Percentiles rank a stretch among this genome's conserved stretches.
These are phyloP conservation scores for Picochlorum sp. DNA, from an alignment of 139 green algal genomes.

Conservation along the genomic window DNA sequence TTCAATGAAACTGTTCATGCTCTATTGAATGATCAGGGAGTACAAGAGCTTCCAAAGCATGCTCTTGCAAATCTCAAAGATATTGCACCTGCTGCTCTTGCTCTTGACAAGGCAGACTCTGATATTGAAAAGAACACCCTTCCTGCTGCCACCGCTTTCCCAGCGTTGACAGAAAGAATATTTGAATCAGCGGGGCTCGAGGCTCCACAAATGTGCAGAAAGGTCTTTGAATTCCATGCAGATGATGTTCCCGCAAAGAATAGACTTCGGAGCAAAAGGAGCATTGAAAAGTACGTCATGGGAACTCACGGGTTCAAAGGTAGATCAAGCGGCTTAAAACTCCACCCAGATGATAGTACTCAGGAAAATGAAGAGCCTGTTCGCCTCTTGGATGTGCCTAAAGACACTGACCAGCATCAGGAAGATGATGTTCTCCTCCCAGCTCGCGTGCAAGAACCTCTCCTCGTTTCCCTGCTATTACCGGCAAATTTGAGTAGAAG, in stretches of 20 bases:
- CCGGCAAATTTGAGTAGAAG: slow-evolving; percentile 23
- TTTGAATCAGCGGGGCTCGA: slow-evolving; percentile 21
- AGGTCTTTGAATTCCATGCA: slow-evolving; percentile 36
- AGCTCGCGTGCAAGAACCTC: background rate
- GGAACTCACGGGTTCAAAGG: slow-evolving; percentile 17
- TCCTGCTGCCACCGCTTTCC: slow-evolving; percentile 8
- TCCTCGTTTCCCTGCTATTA: slow-evolving; percentile 38
- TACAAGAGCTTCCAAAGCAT: slow-evolving; percentile 8
- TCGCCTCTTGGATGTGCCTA: background rate
- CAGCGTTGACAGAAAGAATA: slow-evolving; percentile 17
- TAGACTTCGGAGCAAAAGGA: slow-evolving; percentile 10
- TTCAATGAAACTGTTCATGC: slow-evolving; percentile 12
- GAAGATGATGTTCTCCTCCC: background rate
- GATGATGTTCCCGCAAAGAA: slow-evolving; percentile 9
- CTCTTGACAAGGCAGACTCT: slow-evolving; percentile 8
- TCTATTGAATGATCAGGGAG: background rate
- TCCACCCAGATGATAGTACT: background rate
- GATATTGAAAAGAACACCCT: slow-evolving; percentile 6
- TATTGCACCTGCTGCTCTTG: slow-evolving; percentile 29
- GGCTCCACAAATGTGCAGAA: slow-evolving; percentile 15
- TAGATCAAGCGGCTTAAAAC: background rate
- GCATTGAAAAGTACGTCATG: slow-evolving; percentile 22
- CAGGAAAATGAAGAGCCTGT: background rate
- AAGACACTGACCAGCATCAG: background rate
- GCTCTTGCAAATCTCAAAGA: slow-evolving; percentile 31